phyloP scores from a whole-genome alignment of 805 yeast species.

The Lipomyces oligophaga region DNA sequence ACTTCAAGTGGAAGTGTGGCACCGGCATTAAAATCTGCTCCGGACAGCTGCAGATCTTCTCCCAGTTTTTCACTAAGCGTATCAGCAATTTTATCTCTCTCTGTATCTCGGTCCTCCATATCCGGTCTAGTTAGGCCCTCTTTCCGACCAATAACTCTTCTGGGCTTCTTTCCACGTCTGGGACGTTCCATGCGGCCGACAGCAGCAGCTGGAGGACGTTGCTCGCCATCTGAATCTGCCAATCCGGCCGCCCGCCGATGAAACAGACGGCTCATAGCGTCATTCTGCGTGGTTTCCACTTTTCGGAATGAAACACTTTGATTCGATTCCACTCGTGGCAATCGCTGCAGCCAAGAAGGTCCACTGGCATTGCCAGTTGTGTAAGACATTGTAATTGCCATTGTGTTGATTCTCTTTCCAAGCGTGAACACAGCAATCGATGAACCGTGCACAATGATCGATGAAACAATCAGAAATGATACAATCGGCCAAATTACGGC shows the following conservation, averaged over 20 bases:
- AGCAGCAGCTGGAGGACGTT: conserved; percentile 23
- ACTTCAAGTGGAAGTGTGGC: conserved; percentile 6
- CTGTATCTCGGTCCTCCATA: not conserved
- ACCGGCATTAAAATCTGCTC: conserved; percentile 20
- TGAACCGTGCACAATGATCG: conserved; percentile 89
- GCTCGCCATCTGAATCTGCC: conserved; percentile 5
- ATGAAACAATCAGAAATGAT: conserved; percentile 72
- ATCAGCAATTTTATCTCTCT: not conserved
- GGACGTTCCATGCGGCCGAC: conserved; percentile 25
- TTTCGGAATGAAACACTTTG: conserved; percentile 78
- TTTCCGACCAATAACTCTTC: not conserved
- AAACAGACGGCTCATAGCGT: conserved; percentile 13
- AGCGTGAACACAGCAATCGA: conserved; percentile 73
- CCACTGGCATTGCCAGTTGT: conserved; percentile 65
- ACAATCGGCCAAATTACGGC: conserved; percentile 77
- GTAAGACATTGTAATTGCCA: conserved; percentile 88
- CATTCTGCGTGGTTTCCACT: conserved; percentile 59
- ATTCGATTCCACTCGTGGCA: conserved; percentile 75
- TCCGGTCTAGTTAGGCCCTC: not conserved
- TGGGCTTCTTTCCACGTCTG: not conserved
- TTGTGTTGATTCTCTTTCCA: conserved; percentile 84
- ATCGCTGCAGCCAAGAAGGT: conserved; percentile 75
- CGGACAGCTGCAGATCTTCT: not conserved
- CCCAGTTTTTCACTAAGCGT: not conserved
- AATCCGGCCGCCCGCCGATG: conserved; percentile 10